Conservation (phyloP, 345 rosid genomes). For the Brassica rapa region DNA sequence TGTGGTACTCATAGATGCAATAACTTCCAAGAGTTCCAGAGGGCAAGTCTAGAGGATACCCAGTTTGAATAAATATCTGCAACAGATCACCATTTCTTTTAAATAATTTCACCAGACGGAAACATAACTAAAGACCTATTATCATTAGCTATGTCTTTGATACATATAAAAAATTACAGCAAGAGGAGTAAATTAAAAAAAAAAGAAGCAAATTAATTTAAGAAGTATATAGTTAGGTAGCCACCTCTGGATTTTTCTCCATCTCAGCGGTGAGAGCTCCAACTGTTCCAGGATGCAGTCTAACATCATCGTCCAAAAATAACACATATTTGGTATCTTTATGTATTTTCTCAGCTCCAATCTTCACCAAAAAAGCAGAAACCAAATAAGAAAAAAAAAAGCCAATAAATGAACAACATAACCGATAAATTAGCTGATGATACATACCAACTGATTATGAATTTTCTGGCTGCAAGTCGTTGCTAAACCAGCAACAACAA, state of each 20-base stretch:
- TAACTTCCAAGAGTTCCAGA: slow-evolving; percentile 99
- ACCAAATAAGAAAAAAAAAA: slow-evolving; percentile 9
- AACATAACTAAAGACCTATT: slow-evolving; percentile 7
- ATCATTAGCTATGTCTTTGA: neutral
- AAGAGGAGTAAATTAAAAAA: neutral
- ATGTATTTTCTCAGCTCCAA: slow-evolving; percentile 92
- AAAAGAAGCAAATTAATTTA: neutral
- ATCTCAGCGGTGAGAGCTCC: slow-evolving; percentile 94
- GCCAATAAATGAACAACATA: slow-evolving; percentile 7
- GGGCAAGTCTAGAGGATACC: slow-evolving; percentile 97
- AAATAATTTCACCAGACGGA: slow-evolving; percentile 4
- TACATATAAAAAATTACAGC: neutral
- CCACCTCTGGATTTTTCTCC: slow-evolving; percentile 92
- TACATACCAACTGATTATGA: slow-evolving; percentile 91
- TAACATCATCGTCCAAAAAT: slow-evolving; percentile 96
- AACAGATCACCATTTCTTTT: slow-evolving; percentile 23
- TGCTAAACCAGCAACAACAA: slow-evolving; percentile 85
- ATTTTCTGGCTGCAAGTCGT: slow-evolving; percentile 98
- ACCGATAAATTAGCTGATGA: neutral
- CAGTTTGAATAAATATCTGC: slow-evolving; percentile 99
- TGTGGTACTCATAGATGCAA: slow-evolving; percentile 98
- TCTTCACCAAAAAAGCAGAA: slow-evolving; percentile 47
- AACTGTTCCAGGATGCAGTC: slow-evolving; percentile 94
- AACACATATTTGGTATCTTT: slow-evolving; percentile 81
- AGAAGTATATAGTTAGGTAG: slow-evolving; percentile 11